Conservation (phyloP, 148 eudicot genomes). For the Arbutus unedo region DNA sequence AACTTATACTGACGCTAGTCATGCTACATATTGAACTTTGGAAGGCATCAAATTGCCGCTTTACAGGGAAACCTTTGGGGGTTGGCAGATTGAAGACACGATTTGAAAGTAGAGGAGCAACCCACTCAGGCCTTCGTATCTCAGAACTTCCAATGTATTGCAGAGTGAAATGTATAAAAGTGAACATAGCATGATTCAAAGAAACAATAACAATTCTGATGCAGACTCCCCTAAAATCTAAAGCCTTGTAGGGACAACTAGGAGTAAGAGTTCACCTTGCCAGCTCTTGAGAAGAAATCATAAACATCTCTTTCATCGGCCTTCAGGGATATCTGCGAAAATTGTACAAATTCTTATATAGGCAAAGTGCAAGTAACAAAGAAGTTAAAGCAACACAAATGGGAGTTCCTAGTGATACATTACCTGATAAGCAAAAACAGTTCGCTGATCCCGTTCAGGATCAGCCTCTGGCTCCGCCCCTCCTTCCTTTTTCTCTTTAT, state of each 20-base stretch:
- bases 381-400: slow-evolving; percentile 12
- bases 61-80: background rate
- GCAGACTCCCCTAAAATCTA: background rate
- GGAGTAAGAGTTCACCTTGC: slow-evolving; percentile 52
- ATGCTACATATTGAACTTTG: background rate
- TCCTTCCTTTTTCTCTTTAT: slow-evolving; percentile 72
- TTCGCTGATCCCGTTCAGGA: slow-evolving; percentile 90
- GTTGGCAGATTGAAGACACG: background rate
- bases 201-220: background rate
- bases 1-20: background rate
- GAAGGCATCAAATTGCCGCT: background rate
- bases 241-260: background rate
- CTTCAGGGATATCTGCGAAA: slow-evolving; percentile 66
- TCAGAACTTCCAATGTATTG: background rate
- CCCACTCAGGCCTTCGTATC: background rate
- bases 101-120: background rate
- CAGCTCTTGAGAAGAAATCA: slow-evolving; percentile 86
- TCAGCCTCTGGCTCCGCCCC: slow-evolving; percentile 64
- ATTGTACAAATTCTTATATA: slow-evolving; percentile 12
- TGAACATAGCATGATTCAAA: background rate
- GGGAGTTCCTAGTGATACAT: background rate
- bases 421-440: slow-evolving; percentile 97
- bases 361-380: background rate
- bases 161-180: background rate
- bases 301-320: slow-evolving; percentile 89